Evolutionary conservation across 345 rosid species (phyloP), one percentile per base, ranked within the genome.

Genomic region (Citropsis articulata): DNA sequence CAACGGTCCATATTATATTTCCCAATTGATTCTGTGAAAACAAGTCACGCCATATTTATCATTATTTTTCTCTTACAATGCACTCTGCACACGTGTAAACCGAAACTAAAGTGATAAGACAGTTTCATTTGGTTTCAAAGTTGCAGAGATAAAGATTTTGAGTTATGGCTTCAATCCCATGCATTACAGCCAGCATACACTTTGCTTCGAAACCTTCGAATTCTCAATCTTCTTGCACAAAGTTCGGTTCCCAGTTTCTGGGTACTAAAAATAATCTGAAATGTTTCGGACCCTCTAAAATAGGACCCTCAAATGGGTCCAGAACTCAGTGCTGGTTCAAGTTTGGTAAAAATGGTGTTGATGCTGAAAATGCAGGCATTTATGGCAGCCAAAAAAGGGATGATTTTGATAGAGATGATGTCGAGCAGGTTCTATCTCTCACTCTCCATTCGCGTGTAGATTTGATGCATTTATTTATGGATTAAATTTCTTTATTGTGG

Each of bases 321-420:
- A 93, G 86, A 86, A 69, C 88, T 35, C 83, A 75, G 78, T 90
- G 97, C 86, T 95, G 95, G 94, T 95, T 95, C 86, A 91, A 80
- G 88, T 92, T 95, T 77, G 98, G 98, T 53, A 90, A 91, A 80
- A 90, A 83, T 81, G 98, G 98, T 27, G 94, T 92, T n/a, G 98
- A 95, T 79, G 96, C 99, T 67, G 94, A 93, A 83, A 91, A 91
- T 74, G 98, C 99, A 72, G 99, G 99, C 55, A 92, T 93, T 79
- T 95, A 95, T 84, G 97, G 98, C 7, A 92, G 98, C 80, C 99
- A 95, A 53, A 71, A 86, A 16, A 88, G 99, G 31, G 98, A 91
- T 75, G 99, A 95, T 80, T 95, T 93, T 75, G 97, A 93, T 74
- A 89, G 90, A 87, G 99, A 95, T 83, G 98, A 95, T 72, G 97